Evolutionary conservation across 495 filamentous ascomycete species (phyloP).

Genomic region (Staphylotrichum tortipilum): DNA sequence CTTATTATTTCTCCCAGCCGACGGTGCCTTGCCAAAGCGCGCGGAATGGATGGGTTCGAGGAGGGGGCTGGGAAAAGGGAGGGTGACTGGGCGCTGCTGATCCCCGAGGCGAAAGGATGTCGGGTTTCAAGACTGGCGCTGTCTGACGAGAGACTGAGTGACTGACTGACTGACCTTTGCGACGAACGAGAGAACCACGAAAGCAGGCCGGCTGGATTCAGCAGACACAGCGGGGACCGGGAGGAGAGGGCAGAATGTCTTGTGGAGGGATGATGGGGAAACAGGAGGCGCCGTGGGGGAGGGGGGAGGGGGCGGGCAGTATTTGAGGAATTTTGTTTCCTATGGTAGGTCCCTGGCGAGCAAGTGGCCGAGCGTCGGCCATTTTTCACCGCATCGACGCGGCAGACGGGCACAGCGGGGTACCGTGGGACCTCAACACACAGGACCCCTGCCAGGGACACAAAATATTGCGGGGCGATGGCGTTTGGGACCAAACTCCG

Average conservation of each 20-base stretch:
- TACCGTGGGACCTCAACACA: conserved; percentile 11
- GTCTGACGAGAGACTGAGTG: no score
- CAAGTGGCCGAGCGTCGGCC: conserved; percentile 22
- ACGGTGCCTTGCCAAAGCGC: not conserved
- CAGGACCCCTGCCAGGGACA: conserved; percentile 1
- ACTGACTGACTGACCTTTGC: conserved; percentile 16
- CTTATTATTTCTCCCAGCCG: not conserved
- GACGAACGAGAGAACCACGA: conserved; percentile 2
- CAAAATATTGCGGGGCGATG: conserved; percentile 13
- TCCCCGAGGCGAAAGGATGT: not conserved
- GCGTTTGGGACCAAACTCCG: conserved; percentile 1
- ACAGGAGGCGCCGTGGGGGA: conserved; percentile 12
- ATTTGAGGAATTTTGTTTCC: conserved; percentile 34
- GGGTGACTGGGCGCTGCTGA: not conserved
- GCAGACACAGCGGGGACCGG: conserved; percentile 5
- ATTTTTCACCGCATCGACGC: conserved; percentile 18
- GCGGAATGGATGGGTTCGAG: not conserved
- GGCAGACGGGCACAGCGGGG: conserved; percentile 12
- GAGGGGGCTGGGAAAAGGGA: not conserved
- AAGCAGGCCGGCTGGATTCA: conserved; percentile 1
- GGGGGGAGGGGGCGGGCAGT: conserved; percentile 18
- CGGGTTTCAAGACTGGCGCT: no score
- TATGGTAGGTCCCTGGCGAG: conserved; percentile 12
- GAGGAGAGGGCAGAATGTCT: conserved; percentile 1
- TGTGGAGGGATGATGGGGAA: conserved; percentile 21